Evolutionary conservation across 139 green algal species (phyloP).

Genomic region (Coelastrella sp.): DNA sequence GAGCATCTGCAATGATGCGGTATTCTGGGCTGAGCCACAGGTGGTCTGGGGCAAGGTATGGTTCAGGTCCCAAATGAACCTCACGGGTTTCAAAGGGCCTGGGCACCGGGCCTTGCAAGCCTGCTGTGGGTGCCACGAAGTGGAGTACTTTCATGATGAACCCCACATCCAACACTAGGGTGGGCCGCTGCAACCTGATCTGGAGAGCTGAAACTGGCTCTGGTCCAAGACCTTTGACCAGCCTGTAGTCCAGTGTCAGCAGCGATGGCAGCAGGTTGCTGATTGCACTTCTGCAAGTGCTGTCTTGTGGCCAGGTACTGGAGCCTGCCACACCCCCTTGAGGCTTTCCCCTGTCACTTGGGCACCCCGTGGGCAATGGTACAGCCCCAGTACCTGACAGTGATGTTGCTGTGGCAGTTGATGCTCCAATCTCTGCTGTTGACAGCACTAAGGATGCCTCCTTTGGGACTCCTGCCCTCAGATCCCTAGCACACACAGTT

Average conservation of each 20-base stretch:
- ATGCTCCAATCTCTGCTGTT: constrained; percentile 51
- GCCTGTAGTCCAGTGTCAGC: constrained; percentile 60
- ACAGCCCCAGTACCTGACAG: constrained; percentile 25
- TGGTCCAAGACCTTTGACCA: constrained; percentile 3
- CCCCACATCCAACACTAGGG: constrained; percentile 85
- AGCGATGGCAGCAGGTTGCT: constrained; percentile 56
- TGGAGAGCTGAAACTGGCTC: constrained; percentile 48
- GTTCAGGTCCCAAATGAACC: constrained; percentile 47
- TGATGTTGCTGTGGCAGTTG: background rate
- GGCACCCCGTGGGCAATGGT: background rate
- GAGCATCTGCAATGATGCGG: constrained; percentile 87
- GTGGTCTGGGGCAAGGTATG: constrained; percentile 62
- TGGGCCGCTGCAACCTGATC: constrained; percentile 87
- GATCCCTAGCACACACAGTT: constrained; percentile 73
- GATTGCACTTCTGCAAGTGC: background rate
- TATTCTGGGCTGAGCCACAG: constrained; percentile 87
- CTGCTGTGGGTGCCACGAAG: constrained; percentile 79
- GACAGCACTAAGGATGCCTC: constrained; percentile 79
- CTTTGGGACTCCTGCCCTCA: constrained; percentile 68
- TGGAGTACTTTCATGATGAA: constrained; percentile 87
- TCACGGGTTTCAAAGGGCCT: constrained; percentile 49
- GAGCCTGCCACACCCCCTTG: background rate
- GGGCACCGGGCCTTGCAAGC: constrained; percentile 21
- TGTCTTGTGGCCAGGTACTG: constrained; percentile 3
- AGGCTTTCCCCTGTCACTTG: background rate